Evolutionary conservation across 495 filamentous ascomycete genomes (phyloP).

Genomic region (Penicillium roqueforti): DNA sequence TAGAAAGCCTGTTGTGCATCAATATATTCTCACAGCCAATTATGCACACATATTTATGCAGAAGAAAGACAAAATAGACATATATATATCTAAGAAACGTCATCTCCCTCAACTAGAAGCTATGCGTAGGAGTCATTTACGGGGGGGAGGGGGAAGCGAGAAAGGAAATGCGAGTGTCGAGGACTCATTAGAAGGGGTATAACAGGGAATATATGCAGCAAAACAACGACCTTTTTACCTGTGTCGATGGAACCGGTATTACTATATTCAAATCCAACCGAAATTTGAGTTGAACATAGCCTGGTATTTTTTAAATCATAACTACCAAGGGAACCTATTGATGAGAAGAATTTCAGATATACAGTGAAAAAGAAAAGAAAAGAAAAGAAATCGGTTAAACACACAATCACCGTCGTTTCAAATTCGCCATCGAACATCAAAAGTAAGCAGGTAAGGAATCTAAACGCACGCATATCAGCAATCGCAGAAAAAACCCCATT

Average conservation of each 20-base stretch:
- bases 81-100: not conserved
- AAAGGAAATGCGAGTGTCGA: not conserved
- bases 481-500: not conserved
- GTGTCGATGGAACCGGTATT: not conserved
- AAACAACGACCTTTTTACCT: too few species aligned
- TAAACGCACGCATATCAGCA: not conserved
- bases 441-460: constrained; percentile 1
- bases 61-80: too few species aligned
- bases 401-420: not conserved
- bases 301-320: constrained; percentile 2
- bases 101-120: not conserved
- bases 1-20: not conserved
- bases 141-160: too few species aligned
- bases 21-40: not conserved
- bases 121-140: not conserved
- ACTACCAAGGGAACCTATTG: not conserved
- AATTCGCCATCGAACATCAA: not conserved
- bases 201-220: not conserved
- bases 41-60: not conserved
- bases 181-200: not conserved
- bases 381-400: not conserved
- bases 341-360: not conserved
- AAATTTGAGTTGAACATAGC: not conserved
- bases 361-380: not conserved
- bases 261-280: not conserved